Evolutionary conservation across 2,329 filamentous ascomycete species (phyloP), one percentile per base, ranked within the genome.

Genomic region (Fusarium mexicanum): DNA sequence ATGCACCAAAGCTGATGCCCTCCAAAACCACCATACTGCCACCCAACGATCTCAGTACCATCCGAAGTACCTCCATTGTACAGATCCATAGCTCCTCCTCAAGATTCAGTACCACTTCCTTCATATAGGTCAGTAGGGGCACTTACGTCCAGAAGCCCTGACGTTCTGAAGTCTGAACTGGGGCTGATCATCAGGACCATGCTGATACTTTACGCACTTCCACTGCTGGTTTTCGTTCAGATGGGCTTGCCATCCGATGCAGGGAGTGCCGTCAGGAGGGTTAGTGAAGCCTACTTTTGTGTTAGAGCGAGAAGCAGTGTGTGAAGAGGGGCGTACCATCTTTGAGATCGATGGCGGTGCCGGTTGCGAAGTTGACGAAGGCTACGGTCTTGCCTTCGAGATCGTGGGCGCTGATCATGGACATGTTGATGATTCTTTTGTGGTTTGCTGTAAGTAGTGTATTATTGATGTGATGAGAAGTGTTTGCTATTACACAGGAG

Each of bases 71-170:
- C 29, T 10, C 55, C 55, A 1, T 46, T 35, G n/a, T 59, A 47
- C 4, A 59, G 6, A 24, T 59, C 55, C 40, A 59, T 47, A 1
- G 40, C 55, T 17, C 55, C 55, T 58, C 16, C 5, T 9, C 5
- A 12, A 33, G 0, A 1, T 11, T 57, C 26, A 41, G 22, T 6
- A 20, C 5, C 8, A 5, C 6, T 6, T 0, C 4, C 16, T 8
- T 4, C 12, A 20, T 6, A 0, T 11, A 5, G 6, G 16, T 14
- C 4, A 11, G 16, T 24, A 20, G 6, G 24, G 22, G 2, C 18
- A 29, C 55, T 47, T 11, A 47, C 55, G 40, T 8, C 40, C 55
- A 29, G 40, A 24, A 24, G 55, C 55, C 12, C 29, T 47, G 22
- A 59, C 5, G 14, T 59, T 59, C 40, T 59, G 40, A 9, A 59